Evolutionary conservation across 164 flowering plant species (phyloP), one percentile per base, ranked within the genome.

Genomic region (Stephania japonica): DNA sequence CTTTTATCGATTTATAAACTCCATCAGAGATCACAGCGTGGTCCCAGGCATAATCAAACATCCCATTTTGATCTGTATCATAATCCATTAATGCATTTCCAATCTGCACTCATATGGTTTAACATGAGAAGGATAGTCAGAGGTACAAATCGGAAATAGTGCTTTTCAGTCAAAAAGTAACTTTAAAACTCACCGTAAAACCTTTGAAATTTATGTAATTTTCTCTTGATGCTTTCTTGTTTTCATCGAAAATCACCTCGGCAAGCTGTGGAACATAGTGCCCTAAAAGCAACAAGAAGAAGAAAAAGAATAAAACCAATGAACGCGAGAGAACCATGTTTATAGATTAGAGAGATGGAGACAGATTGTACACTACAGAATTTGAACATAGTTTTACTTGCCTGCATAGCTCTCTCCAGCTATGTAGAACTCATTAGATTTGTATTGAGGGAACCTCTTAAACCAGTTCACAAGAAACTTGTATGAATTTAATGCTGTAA

Each of bases 331-430:
- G 18, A 69, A 69, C 27, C 19, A 10, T 59, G 21, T 56, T 56
- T 19, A 23, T 16, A 21, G n/a, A 56, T 7, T 16, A 68, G 2
- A 13, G 27, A 44, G 26, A 24, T 23, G 47, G 50, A 7, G 47
- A 43, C 16, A 32, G 2, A 2, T 32, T 32, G 38, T 32, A 32
- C 38, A 32, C 2, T 32, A 32, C 5, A 49, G 18, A 50, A 49
- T 10, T 23, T 68, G 24, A 70, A 7, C 5, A 70, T 27, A 11
- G 18, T 27, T 32, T 32, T 21, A 50, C 65, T 50, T 83, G 88
- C 97, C 97, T 81, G 88, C 97, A 62, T 91, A 90, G 80, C 98
- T 91, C 77, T 93, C 98, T 10, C 98, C 98, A 38, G 96, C 42
- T 32, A 93, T 85, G 84, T 82, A 91, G 74, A 91, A 90, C 5